Conservation (phyloP, 2,329 filamentous ascomycete species). For the Phaeoacremonium minimum region DNA sequence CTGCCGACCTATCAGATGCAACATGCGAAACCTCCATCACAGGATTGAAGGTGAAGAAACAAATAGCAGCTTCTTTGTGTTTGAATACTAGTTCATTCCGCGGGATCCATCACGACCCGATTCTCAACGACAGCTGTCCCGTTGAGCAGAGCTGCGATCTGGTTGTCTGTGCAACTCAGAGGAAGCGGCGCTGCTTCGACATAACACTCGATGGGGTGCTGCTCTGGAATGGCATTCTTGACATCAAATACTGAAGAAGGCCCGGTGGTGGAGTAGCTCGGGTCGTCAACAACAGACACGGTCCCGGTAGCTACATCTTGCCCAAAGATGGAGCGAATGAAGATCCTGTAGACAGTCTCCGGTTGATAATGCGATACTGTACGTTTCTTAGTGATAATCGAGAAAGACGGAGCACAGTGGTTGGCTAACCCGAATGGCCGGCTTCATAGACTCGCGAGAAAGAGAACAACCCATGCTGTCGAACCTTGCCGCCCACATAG, state of each 20-base stretch:
- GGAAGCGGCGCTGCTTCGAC: constrained; percentile 1
- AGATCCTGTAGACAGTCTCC: constrained; percentile 42
- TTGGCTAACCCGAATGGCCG: constrained; percentile 27
- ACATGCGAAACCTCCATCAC: no score
- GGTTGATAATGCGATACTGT: constrained; percentile 43
- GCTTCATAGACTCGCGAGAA: constrained; percentile 39
- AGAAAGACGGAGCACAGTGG: background rate
- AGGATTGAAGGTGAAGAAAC: no score
- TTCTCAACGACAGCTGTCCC: constrained; percentile 1
- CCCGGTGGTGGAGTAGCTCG: constrained; percentile 8
- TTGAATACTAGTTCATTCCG: no score
- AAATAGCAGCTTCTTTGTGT: no score
- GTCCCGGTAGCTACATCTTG: constrained; percentile 49
- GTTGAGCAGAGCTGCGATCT: constrained; percentile 1
- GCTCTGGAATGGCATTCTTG: constrained; percentile 5
- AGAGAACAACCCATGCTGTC: constrained; percentile 39
- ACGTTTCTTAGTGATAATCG: background rate
- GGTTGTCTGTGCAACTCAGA: constrained; percentile 1
- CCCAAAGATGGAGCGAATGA: constrained; percentile 39
- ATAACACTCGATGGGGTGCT: constrained; percentile 5
- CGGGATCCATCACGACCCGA: constrained; percentile 1
- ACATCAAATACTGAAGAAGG: constrained; percentile 9
- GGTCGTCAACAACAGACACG: constrained; percentile 21
- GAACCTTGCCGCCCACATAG: constrained; percentile 37
- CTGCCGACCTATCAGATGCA: no score